Conservation (phyloP, 108 stramenopile species). For the Cyclotella sp. region DNA sequence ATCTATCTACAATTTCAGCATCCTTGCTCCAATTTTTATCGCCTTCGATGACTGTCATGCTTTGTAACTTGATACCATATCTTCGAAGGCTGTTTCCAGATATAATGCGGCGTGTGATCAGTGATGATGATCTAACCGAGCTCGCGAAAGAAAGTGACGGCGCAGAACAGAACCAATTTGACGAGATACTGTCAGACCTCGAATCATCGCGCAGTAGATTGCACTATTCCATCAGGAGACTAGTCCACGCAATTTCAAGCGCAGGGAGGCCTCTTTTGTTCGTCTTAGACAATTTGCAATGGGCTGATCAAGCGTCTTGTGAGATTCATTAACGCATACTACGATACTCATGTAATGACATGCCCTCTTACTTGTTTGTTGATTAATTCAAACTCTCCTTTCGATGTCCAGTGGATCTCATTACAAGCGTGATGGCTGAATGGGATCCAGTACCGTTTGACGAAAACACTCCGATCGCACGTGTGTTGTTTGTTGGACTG, state of each 20-base stretch:
- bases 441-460: background rate
- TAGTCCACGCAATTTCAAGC: constrained; percentile 17
- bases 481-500: background rate
- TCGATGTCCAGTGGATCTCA: background rate
- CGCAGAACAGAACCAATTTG: background rate
- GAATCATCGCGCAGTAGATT: constrained; percentile 10
- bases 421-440: background rate
- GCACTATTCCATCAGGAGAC: constrained; percentile 5
- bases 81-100: constrained; percentile 4
- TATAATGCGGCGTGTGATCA: constrained; percentile 8
- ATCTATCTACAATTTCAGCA: background rate
- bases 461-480: background rate
- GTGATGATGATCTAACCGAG: constrained; percentile 6
- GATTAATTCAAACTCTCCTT: background rate
- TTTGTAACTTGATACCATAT: constrained; percentile 11
- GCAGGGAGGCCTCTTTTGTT: constrained; percentile 15
- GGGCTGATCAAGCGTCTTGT: constrained; percentile 18
- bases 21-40: background rate
- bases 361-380: background rate
- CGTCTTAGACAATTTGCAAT: constrained; percentile 38
- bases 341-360: background rate
- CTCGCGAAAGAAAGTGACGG: background rate
- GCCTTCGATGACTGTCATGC: constrained; percentile 2
- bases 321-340: background rate
- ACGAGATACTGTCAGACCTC: background rate